Conservation (phyloP, 2,329 filamentous ascomycete species). For the Proliferodiscus dingleyae region DNA sequence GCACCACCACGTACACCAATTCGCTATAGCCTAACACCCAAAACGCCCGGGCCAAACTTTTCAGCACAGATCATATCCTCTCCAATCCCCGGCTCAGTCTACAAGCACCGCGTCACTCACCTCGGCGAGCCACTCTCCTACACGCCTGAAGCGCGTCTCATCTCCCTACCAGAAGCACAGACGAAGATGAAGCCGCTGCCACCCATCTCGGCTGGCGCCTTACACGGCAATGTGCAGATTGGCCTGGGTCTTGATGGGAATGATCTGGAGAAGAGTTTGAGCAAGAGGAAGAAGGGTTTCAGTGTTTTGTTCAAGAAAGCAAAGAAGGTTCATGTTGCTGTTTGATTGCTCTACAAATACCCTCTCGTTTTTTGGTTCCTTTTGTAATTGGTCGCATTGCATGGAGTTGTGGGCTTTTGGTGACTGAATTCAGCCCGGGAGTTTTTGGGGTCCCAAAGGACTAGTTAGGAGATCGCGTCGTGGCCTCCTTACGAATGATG, state of each 20-base stretch:
- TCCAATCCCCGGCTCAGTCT: background rate
- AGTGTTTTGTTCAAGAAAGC: background rate
- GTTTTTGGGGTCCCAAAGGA: too few species aligned
- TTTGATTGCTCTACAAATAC: too few species aligned
- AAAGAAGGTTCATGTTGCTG: background rate
- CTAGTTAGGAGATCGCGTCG: too few species aligned
- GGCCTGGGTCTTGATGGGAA: slow-evolving; percentile 1
- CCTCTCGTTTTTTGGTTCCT: too few species aligned
- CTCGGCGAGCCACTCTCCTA: background rate
- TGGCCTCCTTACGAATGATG: too few species aligned
- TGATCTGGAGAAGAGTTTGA: background rate
- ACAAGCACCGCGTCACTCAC: background rate
- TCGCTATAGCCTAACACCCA: background rate
- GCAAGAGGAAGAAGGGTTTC: background rate
- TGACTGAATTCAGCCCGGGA: too few species aligned
- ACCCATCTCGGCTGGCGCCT: background rate
- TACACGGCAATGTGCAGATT: slow-evolving; percentile 3
- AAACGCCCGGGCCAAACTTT: background rate
- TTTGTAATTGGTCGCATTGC: too few species aligned
- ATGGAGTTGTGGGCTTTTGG: too few species aligned
- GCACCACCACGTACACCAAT: background rate
- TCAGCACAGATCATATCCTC: background rate
- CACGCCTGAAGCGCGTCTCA: background rate
- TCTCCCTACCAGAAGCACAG: background rate
- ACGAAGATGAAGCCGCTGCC: slow-evolving; percentile 2